Conservation (phyloP, 1,284 basidiomycete species). For the Sanghuangporus baumii region DNA sequence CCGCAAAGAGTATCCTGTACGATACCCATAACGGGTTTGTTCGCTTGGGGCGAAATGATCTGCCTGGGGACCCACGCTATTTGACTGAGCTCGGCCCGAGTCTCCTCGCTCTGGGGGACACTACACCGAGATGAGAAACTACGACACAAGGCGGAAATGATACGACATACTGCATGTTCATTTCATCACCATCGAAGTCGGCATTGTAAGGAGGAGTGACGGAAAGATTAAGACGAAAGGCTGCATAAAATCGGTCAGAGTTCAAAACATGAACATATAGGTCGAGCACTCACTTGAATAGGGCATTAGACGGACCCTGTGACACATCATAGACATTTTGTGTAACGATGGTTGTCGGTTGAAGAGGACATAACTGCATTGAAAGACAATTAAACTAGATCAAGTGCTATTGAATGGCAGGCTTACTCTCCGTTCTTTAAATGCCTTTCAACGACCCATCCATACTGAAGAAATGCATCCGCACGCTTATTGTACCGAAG, state of each 20-base stretch:
- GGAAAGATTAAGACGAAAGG: slow-evolving; percentile 83
- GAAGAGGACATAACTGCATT: slow-evolving; percentile 83
- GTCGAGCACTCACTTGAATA: slow-evolving; percentile 86
- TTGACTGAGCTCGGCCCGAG: slow-evolving; percentile 95
- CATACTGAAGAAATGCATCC: slow-evolving; percentile 96
- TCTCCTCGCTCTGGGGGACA: slow-evolving; percentile 98
- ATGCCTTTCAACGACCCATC: slow-evolving; percentile 98
- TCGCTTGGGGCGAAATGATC: slow-evolving; percentile 99
- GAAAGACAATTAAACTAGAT: slow-evolving; percentile 11
- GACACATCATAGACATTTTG: slow-evolving; percentile 99
- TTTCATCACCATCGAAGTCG: slow-evolving; percentile 99
- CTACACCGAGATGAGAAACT: slow-evolving; percentile 34
- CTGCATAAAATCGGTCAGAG: slow-evolving; percentile 36
- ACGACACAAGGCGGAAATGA: neutral
- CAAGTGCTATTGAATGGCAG: neutral
- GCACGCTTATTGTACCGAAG: slow-evolving; percentile 95
- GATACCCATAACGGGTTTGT: slow-evolving; percentile 99
- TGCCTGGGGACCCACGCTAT: slow-evolving; percentile 99
- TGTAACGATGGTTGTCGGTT: slow-evolving; percentile 98
- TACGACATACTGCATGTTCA: slow-evolving; percentile 94
- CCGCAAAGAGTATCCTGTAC: slow-evolving; percentile 99
- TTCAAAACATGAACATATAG: neutral
- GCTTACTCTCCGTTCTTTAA: slow-evolving; percentile 95
- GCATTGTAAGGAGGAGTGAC: slow-evolving; percentile 90
- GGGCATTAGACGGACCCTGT: slow-evolving; percentile 95